Conservation (phyloP, 2,329 filamentous ascomycete species). For the Ambrosiella beaveri region DNA sequence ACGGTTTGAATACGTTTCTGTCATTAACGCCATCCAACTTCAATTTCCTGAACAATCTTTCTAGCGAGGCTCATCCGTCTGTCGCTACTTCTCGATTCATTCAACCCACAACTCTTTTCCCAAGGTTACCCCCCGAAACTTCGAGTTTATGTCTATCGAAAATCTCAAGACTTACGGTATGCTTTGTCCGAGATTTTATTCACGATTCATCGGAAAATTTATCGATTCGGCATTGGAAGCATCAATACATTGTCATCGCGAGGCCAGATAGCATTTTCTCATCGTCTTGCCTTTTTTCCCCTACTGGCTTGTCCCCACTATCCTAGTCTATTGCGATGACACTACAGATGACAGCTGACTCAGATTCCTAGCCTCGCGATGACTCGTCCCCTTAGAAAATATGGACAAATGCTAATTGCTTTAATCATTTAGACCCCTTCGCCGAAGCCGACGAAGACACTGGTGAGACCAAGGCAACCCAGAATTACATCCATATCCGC, state of each 20-base stretch:
- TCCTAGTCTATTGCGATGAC: background rate
- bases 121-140: slow-evolving; percentile 40
- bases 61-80: slow-evolving; percentile 33
- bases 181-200: background rate
- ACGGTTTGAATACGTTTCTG: background rate
- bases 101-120: slow-evolving; percentile 34
- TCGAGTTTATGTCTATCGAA: slow-evolving; percentile 98
- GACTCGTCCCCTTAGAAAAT: no score
- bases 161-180: slow-evolving; percentile 91
- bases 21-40: background rate
- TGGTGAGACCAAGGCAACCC: slow-evolving; percentile 84
- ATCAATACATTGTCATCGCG: no score
- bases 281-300: no score
- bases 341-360: no score
- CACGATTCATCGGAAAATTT: background rate
- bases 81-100: slow-evolving; percentile 28
- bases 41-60: slow-evolving; percentile 15
- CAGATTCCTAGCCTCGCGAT: no score
- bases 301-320: background rate
- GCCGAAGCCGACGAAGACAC: slow-evolving; percentile 99
- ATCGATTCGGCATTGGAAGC: background rate
- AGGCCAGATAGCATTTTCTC: no score
- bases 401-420: no score
- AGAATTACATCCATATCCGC: slow-evolving; percentile 98
- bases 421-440: slow-evolving; percentile 68